Evolutionary conservation across 768 basidiomycete genomes (phyloP).

Genomic region (Naganishia randhawae): DNA sequence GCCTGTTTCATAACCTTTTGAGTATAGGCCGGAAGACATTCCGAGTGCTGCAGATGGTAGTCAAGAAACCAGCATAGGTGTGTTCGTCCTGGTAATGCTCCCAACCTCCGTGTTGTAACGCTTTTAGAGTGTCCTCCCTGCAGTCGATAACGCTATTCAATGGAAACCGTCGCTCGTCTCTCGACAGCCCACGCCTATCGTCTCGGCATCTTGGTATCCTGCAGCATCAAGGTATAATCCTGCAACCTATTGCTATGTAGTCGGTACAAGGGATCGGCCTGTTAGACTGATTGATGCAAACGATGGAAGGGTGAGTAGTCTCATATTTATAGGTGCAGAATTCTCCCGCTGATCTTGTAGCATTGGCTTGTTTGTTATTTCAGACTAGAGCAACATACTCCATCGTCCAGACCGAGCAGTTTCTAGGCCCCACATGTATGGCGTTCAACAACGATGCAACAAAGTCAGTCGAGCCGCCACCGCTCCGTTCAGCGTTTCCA

Average conservation of each 20-base stretch:
- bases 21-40: not conserved
- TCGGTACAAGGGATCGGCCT: constrained; percentile 78
- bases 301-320: constrained; percentile 62
- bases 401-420: constrained; percentile 90
- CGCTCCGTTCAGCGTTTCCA: not conserved
- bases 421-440: constrained; percentile 78
- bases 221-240: constrained; percentile 61
- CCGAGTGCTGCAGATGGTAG: not conserved
- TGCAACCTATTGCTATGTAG: constrained; percentile 73
- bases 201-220: constrained; percentile 83
- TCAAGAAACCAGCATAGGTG: not conserved
- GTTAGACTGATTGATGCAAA: constrained; percentile 77
- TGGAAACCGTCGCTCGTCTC: constrained; percentile 44
- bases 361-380: not conserved
- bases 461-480: constrained; percentile 56
- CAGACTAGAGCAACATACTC: constrained; percentile 86
- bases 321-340: not conserved
- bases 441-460: constrained; percentile 68
- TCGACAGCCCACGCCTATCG: constrained; percentile 65
- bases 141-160: not conserved
- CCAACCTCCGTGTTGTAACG: too few species aligned
- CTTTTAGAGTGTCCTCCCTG: too few species aligned
- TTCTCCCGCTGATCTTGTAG: too few species aligned
- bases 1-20: constrained; percentile 8
- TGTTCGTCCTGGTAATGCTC: too few species aligned